phyloP scores from a whole-genome alignment of 73 alveolate species.

The Paramecium sonneborni region DNA sequence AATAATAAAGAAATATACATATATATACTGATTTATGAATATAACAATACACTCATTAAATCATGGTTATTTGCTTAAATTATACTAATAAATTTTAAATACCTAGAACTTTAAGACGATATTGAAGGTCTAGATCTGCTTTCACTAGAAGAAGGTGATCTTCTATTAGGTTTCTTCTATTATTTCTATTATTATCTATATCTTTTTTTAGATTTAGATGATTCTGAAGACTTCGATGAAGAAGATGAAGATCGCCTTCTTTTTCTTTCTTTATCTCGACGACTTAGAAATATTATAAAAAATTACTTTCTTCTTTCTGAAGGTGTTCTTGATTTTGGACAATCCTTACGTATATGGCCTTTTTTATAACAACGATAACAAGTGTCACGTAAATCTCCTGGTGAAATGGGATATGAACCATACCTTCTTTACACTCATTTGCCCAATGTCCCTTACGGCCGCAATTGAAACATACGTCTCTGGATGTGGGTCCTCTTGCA shows the following conservation, averaged over 20 bases:
- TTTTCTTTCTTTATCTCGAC: conserved; percentile 6
- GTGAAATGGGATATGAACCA: background rate
- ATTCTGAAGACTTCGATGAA: conserved; percentile 51
- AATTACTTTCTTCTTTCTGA: conserved; percentile 16
- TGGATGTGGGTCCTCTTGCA: conserved; percentile 78
- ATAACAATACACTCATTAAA: conserved; percentile 23
- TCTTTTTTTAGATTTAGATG: conserved; percentile 54
- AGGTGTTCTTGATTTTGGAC: conserved; percentile 68
- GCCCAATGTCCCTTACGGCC: conserved; percentile 87
- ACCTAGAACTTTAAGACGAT: conserved; percentile 10
- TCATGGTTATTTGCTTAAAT: conserved; percentile 34
- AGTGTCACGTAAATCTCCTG: conserved; percentile 64
- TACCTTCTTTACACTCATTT: conserved; percentile 69
- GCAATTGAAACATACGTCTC: conserved; percentile 83
- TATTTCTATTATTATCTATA: conserved; percentile 2
- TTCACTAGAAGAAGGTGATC: conserved; percentile 45
- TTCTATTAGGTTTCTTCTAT: conserved; percentile 10
- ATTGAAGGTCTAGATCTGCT: background rate
- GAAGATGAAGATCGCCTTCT: conserved; percentile 58
- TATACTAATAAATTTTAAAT: background rate
- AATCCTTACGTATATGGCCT: conserved; percentile 74
- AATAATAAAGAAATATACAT: background rate
- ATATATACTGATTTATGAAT: conserved; percentile 7
- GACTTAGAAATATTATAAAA: background rate
- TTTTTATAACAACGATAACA: conserved; percentile 73